Base-by-base conservation (phyloP, 495 filamentous ascomycete species). In the Chaetomium tenue region DNA sequence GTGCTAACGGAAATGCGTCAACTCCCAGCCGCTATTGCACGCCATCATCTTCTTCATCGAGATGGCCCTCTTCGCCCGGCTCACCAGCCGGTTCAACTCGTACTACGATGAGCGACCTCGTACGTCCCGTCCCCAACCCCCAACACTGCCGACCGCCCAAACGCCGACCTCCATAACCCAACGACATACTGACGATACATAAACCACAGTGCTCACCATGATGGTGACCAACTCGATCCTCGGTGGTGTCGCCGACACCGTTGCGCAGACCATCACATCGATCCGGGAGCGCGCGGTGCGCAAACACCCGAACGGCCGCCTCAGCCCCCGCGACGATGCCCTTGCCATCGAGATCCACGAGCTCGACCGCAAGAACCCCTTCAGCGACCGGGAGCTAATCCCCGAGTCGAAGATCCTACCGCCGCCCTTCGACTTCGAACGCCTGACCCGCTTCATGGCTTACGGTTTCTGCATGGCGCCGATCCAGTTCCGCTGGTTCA, bases 161-260 rank as follows among this genome's bases (percentile, higher is more conserved):
- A 37, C 33, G 33, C 33, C 33, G 39, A 18, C 37, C 16, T 13
- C 25, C 0, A 40, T 15, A 26, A 20, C 37, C 48, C 15, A 8
- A 7, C 33, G 26, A 47, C 25, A 16, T 25, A 7, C 59, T 65
- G 40, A 57, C 59, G n/a, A 52, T 54, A 25, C 26, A 37, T 37
- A 11, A 37, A 37, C 5, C 23, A 22, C 77, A 90, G 91, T 98
- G 44, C 82, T 98, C 65, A 98, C 94, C 48, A 98, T 93, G 75
- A 98, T 98, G 94, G 89, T 97, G 65, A 93, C 91, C 68, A 98
- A 98, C 77, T 89, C 94, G 62, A 88, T 98, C 39, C 86, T 98
- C 28, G 91, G 90, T 76, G 93, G 92, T 66, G 59, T 77, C 54
- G 75, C 94, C 73, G 94, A 99, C 79, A 98, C 93, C 18, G 90